phyloP scores from a whole-genome alignment of 2,329 filamentous ascomycete species.

The Tolypocladium guangdongense region DNA sequence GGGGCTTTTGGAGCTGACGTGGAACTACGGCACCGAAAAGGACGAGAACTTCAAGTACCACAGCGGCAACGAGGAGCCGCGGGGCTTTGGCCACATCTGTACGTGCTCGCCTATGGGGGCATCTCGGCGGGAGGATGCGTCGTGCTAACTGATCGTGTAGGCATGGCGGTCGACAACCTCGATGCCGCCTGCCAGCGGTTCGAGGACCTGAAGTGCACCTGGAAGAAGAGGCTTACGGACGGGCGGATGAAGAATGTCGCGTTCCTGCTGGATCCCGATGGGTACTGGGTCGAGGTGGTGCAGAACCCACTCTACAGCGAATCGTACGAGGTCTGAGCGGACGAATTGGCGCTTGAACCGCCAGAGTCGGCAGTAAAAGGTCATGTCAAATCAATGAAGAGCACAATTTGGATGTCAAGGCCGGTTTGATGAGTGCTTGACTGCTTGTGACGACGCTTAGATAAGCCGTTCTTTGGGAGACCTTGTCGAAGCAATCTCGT shows the following conservation, averaged over 20 bases:
- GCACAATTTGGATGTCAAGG: accelerated
- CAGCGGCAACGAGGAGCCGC: slow-evolving; percentile 81
- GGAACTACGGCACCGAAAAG: slow-evolving; percentile 76
- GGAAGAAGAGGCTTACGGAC: slow-evolving; percentile 93
- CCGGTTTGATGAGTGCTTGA: not conserved
- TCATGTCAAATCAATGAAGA: not conserved
- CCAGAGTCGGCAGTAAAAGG: not conserved
- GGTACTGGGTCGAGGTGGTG: slow-evolving; percentile 71
- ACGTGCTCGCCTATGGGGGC: slow-evolving; percentile 20
- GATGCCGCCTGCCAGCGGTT: slow-evolving; percentile 79
- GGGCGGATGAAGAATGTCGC: slow-evolving; percentile 90
- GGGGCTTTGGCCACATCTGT: slow-evolving; percentile 94
- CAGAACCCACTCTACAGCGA: slow-evolving; percentile 63
- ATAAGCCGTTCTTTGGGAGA: not conserved
- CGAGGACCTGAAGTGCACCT: slow-evolving; percentile 69
- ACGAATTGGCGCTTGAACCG: not conserved
- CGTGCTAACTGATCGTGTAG: slow-evolving; percentile 25
- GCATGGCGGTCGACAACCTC: slow-evolving; percentile 76
- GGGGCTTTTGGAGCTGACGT: slow-evolving; percentile 82
- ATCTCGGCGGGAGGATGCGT: too few species aligned
- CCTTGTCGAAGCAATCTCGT: not conserved
- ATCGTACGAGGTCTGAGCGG: slow-evolving; percentile 20
- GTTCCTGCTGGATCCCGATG: slow-evolving; percentile 80
- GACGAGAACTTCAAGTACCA: slow-evolving; percentile 79
- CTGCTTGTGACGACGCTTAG: not conserved